These are phyloP conservation scores for Lumnitzera littorea DNA, from an alignment of 345 rosid genomes.

Conservation along the genomic window DNA sequence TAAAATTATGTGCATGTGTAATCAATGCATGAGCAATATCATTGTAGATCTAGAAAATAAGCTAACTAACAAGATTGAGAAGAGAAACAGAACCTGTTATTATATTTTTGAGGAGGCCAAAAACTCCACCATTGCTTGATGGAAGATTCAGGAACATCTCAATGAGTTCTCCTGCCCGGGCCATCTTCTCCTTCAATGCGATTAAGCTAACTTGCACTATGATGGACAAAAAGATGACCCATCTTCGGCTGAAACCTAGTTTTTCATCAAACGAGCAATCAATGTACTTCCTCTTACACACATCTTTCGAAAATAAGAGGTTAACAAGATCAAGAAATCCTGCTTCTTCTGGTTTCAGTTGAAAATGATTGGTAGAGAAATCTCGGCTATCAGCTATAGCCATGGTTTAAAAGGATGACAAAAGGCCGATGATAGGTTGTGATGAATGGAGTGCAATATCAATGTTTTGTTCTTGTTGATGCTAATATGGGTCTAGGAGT, in stretches of 20 bases:
- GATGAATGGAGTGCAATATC: too few relatives aligned
- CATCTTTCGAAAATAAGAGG: constrained; percentile 31
- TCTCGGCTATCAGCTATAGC: constrained; percentile 25
- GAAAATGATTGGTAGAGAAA: constrained; percentile 34
- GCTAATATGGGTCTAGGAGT: too few relatives aligned
- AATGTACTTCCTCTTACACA: constrained; percentile 31
- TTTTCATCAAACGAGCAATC: constrained; percentile 27
- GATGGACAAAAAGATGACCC: constrained; percentile 52
- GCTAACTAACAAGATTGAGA: too few relatives aligned
- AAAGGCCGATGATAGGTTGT: too few relatives aligned
- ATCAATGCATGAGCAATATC: background rate
- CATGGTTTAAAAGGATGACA: too few relatives aligned
- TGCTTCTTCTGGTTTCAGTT: constrained; percentile 47
- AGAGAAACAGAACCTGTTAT: constrained; percentile 15
- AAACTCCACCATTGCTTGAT: constrained; percentile 23
- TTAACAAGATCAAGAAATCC: constrained; percentile 33
- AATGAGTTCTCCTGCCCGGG: constrained; percentile 26
- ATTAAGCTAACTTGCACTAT: constrained; percentile 34
- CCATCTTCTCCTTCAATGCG: constrained; percentile 28
- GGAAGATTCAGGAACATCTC: constrained; percentile 49
- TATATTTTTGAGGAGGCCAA: constrained; percentile 22
- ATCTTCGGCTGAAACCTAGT: constrained; percentile 35
- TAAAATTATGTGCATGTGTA: background rate
- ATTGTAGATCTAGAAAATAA: background rate
- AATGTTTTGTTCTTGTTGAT: too few relatives aligned